Evolutionary conservation across 1,284 basidiomycete species (phyloP), one percentile per base, ranked within the genome.

Genomic region (Bjerkandera adusta): DNA sequence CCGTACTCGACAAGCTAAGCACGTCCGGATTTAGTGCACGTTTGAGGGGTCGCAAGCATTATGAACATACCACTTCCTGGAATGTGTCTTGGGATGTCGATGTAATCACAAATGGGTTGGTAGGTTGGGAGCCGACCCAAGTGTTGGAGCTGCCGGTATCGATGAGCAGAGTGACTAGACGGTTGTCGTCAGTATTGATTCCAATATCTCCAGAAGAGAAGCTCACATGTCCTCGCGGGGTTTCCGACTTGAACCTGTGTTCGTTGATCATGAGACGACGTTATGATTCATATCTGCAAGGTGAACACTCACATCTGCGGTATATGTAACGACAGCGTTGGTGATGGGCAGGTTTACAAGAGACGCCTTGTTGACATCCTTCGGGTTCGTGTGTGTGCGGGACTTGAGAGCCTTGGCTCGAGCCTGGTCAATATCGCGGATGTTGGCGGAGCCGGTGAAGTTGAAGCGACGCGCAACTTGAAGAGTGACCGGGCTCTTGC

Each of bases 311-410:
- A 58, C 57, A 8, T 36, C 55, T 18, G 48, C 56, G 30, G 58
- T 58, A 49, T 64, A 64, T 27, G 53, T 43, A 3, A 56, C 53
- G 5, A 53, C 61, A 25, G 43, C 46, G 51, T 64, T 64, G 10
- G 58, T 62, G 1, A 52, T 56, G 4, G 52, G 48, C 12, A 21
- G 30, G 16, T 37, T 37, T 16, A 37, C 36, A 36, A 46, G 18
- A 11, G 56, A 47, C 20, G 51, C 18, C 5, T 47, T 47, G 2
- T 33, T 35, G 11, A 46, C 45, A 3, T 41, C 45, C 11, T 26
- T 42, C 18, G 15, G 18, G 45, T 38, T 37, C 30, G 36, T 22
- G 48, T 39, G 32, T 27, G 39, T 20, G 33, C 16, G 13, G 36
- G 42, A 35, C 51, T 57, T 56, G 40, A 64, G 50, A 15, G 43